Base-by-base conservation (phyloP, 768 basidiomycete species). In the Melanogaster broomeanus region DNA sequence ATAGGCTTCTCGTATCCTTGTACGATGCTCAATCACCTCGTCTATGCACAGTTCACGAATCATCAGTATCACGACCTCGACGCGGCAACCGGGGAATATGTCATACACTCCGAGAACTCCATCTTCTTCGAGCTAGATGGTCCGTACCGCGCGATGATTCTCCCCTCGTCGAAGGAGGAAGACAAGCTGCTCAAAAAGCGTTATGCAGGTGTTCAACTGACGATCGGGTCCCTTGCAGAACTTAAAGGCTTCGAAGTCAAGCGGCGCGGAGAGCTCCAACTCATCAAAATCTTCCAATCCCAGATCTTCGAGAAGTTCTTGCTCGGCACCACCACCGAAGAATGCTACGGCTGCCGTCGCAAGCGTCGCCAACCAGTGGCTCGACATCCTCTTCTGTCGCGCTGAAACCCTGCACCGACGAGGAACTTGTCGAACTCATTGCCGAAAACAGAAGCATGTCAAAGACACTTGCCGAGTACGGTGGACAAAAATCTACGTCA, bases 101-200 rank as follows among this genome's bases (percentile, higher is more conserved):
- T 75, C 18, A 73, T 98, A 25, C 90, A 91, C 55, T 91, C 87
- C 71, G 97, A 98, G 71, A 98, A 99, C 72, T 96, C 93, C 15
- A 99, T 99, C 70, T 99, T 98, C 77, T 98, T 99, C 74, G 96
- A 99, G 70, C 79, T 99, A 53, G 96, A 99, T 60, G 97, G 97
- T 2, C 97, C 97, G 2, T 99, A 98, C 76, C 92, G 85, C 58
- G 97, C 97, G 6, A 98, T 99, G 97, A 98, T 98, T 61, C 80
- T 99, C 12, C 97, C 97, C 2, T 96, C 94, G 2, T 98, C 97
- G 1, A 99, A 99, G 67, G 97, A 99, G 71, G 97, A 99, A 69
- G 97, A 98, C 68, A 99, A 98, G 66, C 68, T 99, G 49, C 74
- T 99, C 61, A 99, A 99, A 77, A 99, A 99, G 71, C 89, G 97